Conservation (phyloP, 2,329 filamentous ascomycete genomes). For the Fusarium sp. region DNA sequence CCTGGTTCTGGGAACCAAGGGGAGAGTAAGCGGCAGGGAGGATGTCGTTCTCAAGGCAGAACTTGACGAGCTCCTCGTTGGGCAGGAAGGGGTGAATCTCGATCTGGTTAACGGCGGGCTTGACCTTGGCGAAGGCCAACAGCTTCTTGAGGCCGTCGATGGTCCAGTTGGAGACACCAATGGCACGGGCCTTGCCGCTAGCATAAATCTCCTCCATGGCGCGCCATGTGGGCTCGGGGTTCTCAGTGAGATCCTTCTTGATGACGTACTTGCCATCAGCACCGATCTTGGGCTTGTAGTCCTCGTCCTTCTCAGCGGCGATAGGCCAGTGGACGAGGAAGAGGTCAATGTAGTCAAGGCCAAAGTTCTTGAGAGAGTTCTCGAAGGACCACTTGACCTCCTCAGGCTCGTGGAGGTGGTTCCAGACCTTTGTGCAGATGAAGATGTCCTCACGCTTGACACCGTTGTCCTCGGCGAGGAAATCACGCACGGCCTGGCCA, state of each 20-base stretch:
- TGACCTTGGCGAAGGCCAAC: conserved; percentile 55
- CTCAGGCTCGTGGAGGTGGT: conserved; percentile 62
- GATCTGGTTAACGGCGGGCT: conserved; percentile 64
- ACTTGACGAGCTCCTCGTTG: conserved; percentile 62
- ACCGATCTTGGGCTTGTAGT: conserved; percentile 57
- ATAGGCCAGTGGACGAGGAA: conserved; percentile 64
- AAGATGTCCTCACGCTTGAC: conserved; percentile 55
- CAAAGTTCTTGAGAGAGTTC: conserved; percentile 60
- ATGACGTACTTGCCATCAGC: conserved; percentile 60
- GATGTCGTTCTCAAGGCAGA: conserved; percentile 63
- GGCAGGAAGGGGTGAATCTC: conserved; percentile 52
- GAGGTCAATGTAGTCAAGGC: conserved; percentile 64
- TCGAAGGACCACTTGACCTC: conserved; percentile 62
- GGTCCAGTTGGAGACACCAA: conserved; percentile 65
- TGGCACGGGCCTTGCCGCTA: conserved; percentile 55
- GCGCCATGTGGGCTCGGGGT: conserved; percentile 61
- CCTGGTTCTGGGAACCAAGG: conserved; percentile 65
- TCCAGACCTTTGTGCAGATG: conserved; percentile 71
- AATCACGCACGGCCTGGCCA: conserved; percentile 55
- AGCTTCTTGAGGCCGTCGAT: conserved; percentile 52
- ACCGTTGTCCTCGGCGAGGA: conserved; percentile 38
- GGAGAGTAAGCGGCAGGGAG: conserved; percentile 67
- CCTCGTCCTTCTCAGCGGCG: conserved; percentile 56
- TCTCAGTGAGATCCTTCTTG: conserved; percentile 56
- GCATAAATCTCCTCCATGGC: conserved; percentile 63